Percentiles rank a stretch among this genome's conserved stretches.
These are phyloP conservation scores for Linum trigynum DNA, from an alignment of 345 rosid genomes.

Conservation along the genomic window DNA sequence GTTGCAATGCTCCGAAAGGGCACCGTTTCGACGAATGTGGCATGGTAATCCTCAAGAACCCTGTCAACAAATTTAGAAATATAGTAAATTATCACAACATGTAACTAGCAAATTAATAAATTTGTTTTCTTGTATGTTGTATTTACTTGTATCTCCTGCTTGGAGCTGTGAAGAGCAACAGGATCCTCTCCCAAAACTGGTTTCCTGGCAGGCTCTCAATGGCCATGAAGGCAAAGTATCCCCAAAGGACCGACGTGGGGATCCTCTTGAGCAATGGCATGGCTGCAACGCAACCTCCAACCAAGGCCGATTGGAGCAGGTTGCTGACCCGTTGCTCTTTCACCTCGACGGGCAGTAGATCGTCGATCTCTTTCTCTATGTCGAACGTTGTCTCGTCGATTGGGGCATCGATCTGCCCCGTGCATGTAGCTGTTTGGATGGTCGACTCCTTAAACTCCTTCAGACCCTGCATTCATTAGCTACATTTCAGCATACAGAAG, in stretches of 20 bases:
- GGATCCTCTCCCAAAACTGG: conserved; percentile 27
- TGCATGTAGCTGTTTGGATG: conserved; percentile 24
- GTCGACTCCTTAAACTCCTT: conserved; percentile 26
- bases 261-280: conserved; percentile 31
- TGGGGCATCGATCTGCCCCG: conserved; percentile 24
- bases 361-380: conserved; percentile 28
- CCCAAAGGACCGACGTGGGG: conserved; percentile 30
- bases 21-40: conserved; percentile 25
- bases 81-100: no score
- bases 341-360: conserved; percentile 22
- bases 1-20: conserved; percentile 23
- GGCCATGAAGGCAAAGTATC: conserved; percentile 29
- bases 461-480: conserved; percentile 14
- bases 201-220: conserved; percentile 29
- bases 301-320: conserved; percentile 24
- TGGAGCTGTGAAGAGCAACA: conserved; percentile 26
- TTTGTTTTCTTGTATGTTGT: background rate
- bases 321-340: conserved; percentile 24
- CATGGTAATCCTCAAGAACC: conserved; percentile 27
- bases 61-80: conserved; percentile 6
- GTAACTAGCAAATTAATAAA: no score
- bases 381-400: conserved; percentile 25
- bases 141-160: conserved; percentile 28
- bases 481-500: background rate
- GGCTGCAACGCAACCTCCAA: conserved; percentile 27